Evolutionary conservation across 768 basidiomycete species (phyloP).

Genomic region (Boletus vermiculosoides): DNA sequence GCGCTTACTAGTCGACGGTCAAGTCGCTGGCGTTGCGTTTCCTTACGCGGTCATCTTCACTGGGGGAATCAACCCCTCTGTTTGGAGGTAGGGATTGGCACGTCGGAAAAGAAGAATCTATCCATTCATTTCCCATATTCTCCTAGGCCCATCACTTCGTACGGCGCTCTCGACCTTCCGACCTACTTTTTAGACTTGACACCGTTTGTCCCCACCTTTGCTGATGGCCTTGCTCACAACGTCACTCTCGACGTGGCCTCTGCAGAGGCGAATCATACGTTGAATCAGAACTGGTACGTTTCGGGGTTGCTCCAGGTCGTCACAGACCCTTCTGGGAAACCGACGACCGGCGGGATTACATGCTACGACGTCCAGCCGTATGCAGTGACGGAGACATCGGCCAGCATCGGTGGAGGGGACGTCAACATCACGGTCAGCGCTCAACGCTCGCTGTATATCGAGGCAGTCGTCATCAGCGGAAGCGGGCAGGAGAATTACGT

Average conservation of each 20-base stretch:
- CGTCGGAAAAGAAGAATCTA: background rate
- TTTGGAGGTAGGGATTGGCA: constrained; percentile 55
- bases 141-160: constrained; percentile 67
- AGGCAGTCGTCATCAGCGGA: constrained; percentile 59
- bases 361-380: constrained; percentile 56
- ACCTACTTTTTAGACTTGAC: constrained; percentile 78
- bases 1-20: constrained; percentile 55
- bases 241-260: constrained; percentile 74
- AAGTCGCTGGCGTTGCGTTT: constrained; percentile 54
- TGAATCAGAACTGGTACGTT: constrained; percentile 76
- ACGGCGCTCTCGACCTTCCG: constrained; percentile 74
- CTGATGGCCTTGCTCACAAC: constrained; percentile 66
- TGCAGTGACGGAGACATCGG: constrained; percentile 50
- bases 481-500: constrained; percentile 57
- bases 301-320: constrained; percentile 68
- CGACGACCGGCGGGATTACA: constrained; percentile 68
- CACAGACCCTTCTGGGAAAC: constrained; percentile 59
- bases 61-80: constrained; percentile 65
- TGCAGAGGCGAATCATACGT: constrained; percentile 60
- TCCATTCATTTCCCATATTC: background rate
- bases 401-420: constrained; percentile 42
- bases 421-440: constrained; percentile 65
- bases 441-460: constrained; percentile 54
- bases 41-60: constrained; percentile 68
- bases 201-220: constrained; percentile 69